Base-by-base conservation (phyloP, 2,329 filamentous ascomycete species). In the Monosporascus sp. region DNA sequence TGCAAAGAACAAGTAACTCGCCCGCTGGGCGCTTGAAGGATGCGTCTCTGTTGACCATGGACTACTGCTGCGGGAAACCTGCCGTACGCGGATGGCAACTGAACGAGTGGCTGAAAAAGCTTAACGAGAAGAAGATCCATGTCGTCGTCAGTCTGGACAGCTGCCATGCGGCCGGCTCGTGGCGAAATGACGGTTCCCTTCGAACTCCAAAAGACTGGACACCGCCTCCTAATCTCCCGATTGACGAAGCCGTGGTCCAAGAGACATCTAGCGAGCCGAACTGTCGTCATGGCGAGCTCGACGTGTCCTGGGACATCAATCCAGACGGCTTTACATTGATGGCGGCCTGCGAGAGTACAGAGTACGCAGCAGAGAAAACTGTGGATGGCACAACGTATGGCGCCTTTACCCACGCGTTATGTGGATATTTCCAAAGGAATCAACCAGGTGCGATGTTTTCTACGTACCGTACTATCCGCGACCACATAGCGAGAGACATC, bases 271-370 rank as follows among this genome's bases (percentile, higher is more conserved):
- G 2, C 14, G 20, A 24, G 25, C 14, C 38, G n/a, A 20, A 20
- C 20, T 1, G 31, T 38, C 50, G 36, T n/a, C 22, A 49, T 22
- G 50, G 37, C 8, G 38, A 36, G 17, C 37, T 39, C 27, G 45
- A 37, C 4, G 38, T 37, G 15, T 49, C 31, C 38, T 52, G 50
- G 50, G 46, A 52, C 48, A 18, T 52, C 15, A 41, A 52, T 8
- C 50, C 36, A 3, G 17, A 22, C 18, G 11, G 22, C 18, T 48
- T 49, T 17, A 50, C 38, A 17, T 11, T 50, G 7, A 52, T 52
- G 45, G 22, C 45, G 22, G 45, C 45, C 35, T 48, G 37, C 31
- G 27, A 48, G 25, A 27, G 45, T n/a, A 15, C 1, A n/a, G 4
- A 18, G 4, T 18, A 5, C 8, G 45, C 45, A 7, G 2, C 7